phyloP scores from a whole-genome alignment of 805 yeast genomes.

The Hermanozyma aechmeae region DNA sequence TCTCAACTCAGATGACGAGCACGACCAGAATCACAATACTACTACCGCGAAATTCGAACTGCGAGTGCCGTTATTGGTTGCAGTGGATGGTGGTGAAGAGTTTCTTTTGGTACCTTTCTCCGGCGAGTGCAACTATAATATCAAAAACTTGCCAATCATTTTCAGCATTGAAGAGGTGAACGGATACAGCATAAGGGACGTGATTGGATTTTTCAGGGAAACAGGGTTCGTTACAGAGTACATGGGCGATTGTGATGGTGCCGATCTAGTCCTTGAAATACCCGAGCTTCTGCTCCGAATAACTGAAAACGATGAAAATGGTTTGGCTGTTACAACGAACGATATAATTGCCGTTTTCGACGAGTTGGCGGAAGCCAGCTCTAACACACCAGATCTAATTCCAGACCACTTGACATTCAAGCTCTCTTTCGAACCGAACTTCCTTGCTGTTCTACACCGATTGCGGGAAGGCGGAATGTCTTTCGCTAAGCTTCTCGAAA shows the following conservation, averaged over 20 bases:
- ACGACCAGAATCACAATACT: not conserved
- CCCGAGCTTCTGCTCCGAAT: slow-evolving; percentile 20
- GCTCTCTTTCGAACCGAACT: not conserved
- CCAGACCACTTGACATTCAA: not conserved
- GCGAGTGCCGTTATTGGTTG: no score
- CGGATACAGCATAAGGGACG: slow-evolving; percentile 12
- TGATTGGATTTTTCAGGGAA: slow-evolving; percentile 16
- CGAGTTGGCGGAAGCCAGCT: not conserved
- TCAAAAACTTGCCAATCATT: slow-evolving; percentile 16
- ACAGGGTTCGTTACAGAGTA: slow-evolving; percentile 19
- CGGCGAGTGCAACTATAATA: slow-evolving; percentile 3
- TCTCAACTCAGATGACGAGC: not conserved
- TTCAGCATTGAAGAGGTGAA: slow-evolving; percentile 14
- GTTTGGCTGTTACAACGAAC: slow-evolving; percentile 14
- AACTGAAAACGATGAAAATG: slow-evolving; percentile 23
- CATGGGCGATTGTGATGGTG: no score
- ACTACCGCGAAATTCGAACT: not conserved
- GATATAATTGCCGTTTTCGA: slow-evolving; percentile 13
- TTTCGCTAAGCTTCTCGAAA: slow-evolving; percentile 11
- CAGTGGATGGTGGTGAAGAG: slow-evolving; percentile 10
- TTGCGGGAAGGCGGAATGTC: not conserved
- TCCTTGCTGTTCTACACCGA: not conserved
- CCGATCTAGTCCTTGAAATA: slow-evolving; percentile 17
- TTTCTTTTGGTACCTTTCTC: slow-evolving; percentile 18
- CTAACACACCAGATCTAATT: slow-evolving; percentile 2